Evolutionary conservation across 768 basidiomycete genomes (phyloP).

Genomic region (Pleurotus pulmonarius): DNA sequence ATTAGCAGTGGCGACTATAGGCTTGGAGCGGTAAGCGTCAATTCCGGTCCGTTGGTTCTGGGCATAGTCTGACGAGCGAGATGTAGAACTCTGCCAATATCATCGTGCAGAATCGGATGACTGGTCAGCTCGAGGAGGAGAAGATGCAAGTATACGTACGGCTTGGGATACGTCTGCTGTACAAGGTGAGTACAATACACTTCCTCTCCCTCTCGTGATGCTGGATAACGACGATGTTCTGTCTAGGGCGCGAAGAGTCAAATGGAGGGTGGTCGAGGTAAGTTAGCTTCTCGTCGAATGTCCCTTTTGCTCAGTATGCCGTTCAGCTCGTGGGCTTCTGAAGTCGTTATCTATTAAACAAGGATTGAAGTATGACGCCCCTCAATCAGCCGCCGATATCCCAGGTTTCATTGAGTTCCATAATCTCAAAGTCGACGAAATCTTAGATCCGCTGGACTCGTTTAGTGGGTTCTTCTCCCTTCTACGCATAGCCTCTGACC

Average conservation of each 20-base stretch:
- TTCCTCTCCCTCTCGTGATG: neutral
- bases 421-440: conserved; percentile 76
- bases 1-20: conserved; percentile 84
- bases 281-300: conserved; percentile 15
- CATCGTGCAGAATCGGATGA: conserved; percentile 91
- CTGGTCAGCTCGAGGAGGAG: conserved; percentile 92
- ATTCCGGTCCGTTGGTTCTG: conserved; percentile 2
- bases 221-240: neutral
- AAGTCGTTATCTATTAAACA: conserved; percentile 92
- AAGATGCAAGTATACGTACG: conserved; percentile 96
- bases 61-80: conserved; percentile 3
- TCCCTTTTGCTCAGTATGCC: conserved; percentile 2
- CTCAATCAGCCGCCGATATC: conserved; percentile 82
- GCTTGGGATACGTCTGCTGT: conserved; percentile 87
- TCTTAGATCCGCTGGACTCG: conserved; percentile 74
- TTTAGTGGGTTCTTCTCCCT: conserved; percentile 57
- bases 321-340: conserved; percentile 70
- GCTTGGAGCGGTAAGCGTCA: conserved; percentile 75
- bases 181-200: conserved; percentile 49
- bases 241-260: conserved; percentile 71
- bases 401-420: conserved; percentile 89
- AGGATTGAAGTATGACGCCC: conserved; percentile 87
- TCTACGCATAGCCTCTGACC: neutral
- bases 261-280: conserved; percentile 88
- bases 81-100: conserved; percentile 93